Base-by-base conservation (phyloP, 495 filamentous ascomycete species). In the Neurospora sp. region DNA sequence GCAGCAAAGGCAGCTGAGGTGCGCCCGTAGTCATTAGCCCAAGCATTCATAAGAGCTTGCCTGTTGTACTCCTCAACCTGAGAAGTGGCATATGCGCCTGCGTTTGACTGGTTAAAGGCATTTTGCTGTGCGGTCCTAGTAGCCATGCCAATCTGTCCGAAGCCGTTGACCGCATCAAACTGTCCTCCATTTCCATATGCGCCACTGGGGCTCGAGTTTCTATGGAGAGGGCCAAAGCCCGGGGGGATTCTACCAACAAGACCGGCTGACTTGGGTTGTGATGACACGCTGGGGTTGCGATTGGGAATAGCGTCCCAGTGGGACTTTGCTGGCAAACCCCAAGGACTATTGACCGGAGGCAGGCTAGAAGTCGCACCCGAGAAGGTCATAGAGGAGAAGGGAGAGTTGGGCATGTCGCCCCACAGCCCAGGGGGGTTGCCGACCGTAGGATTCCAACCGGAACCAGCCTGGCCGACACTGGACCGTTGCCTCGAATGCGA, bases 271-370 rank as follows among this genome's bases (percentile, higher is more conserved):
- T 66, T 66, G 31, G 54, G 27, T 27, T 27, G 27, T 27, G 27
- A 27, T 16, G 54, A 66, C 27, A 59, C 20, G 23, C 23, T 7
- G 48, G 3, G 77, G 71, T 39, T 72, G 75, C 14, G 71, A 23
- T 46, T 72, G 31, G 54, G 54, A 66, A 66, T 37, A 42, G 69
- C 41, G 12, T 59, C 40, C 31, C 73, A 69, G 39, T 70, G 71
- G 7, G 70, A 71, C 7, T 70, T 69, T 27, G 59, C 48, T 1
- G 78, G 72, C 35, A 81, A 10, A n/a, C 78, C 79, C 77, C 76
- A 77, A 35, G 79, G 77, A 62, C 76, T 79, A 66, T 81, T 79
- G 14, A 80, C 78, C 14, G 69, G 74, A 1, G 79, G 78, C 14
- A 81, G 40, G 71, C 75, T 80, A 11, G 79, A 79, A 18, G 72